Base-by-base conservation (phyloP, 306 rosid genomes). In the Casuarina glauca region DNA sequence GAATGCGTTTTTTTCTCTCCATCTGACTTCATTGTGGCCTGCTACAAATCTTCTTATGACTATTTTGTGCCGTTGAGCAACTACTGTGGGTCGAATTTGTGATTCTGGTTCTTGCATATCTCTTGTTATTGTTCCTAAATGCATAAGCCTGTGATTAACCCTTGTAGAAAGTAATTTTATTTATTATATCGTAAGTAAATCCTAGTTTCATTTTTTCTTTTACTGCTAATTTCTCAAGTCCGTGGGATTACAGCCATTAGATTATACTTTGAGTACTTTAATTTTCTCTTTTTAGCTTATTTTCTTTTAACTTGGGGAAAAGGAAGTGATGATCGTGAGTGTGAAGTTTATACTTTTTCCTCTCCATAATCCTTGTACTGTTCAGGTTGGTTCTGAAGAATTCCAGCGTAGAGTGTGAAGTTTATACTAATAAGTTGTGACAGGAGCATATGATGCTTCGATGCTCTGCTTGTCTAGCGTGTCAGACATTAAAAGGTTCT, bases 21-120 rank as follows among this genome's bases (percentile, higher is more conserved):
- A 52, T 54, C 63, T 73, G 70, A 70, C 72, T 76, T 64, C 58
- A 63, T 63, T 36, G 52, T 46, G 71, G 54, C 62, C 48, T 67
- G 7, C 66, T 76, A 43, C 76, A 52, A 35, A 49, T 51, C 64
- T 74, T 81, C 66, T 63, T 69, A 36, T 79, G 76, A 60, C 15
- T 20, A n/a, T 17, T 66, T 39, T 17, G 17, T 39, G 35, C 50
- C 7, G 3, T 3, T 16, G 49, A 6, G 15, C 6, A 67, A 67
- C n/a, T 42, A 20, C n/a, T 66, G 20, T 41, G 3, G 42, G 7
- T 9, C 15, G 71, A 41, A 41, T 41, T 10, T 17, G 35, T 61
- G 43, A 35, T 32, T 61, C 11, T 20, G 43, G 68, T n/a, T 66
- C 19, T 17, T 66, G 49, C 71, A 41, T 41, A 5, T 66, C 13